Evolutionary conservation across 345 rosid genomes (phyloP), one percentile per base, ranked within the genome.

Genomic region (Psidium guajava): DNA sequence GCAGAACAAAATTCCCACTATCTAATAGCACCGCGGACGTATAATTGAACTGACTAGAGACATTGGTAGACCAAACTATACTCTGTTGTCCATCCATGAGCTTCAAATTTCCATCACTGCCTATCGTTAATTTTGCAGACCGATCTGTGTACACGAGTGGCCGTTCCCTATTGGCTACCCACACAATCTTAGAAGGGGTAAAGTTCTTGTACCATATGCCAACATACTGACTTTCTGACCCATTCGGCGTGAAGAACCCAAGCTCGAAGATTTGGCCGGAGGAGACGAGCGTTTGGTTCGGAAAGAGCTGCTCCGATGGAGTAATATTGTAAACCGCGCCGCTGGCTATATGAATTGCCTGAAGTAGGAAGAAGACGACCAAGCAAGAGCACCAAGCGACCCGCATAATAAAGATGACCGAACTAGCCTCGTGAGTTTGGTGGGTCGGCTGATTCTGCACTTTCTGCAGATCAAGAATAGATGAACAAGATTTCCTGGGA

Each of bases 1-100:
- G 85, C 28, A 90, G 61, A 22, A 89, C 90, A 3, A 91, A 82
- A 44, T 91, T 90, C 11, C 93, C 93, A 9, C 54, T 82, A 16
- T 83, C 93, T 40, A 87, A 55, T 75, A 91, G 61, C 81, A 64
- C 85, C n/a, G 87, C 84, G 22, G 82, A 84, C 80, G 50, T 81
- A n/a, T 24, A 3, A 6, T 61, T 53, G 15, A 40, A 52, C 42
- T 15, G 9, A 84, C 86, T 16, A 1, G 89, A 28, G 14, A 44
- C 82, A 44, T 86, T 40, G 6, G 82, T 82, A 6, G 89, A 88
- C 92, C 93, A 89, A 11, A 89, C 5, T 6, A 42, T 25, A 10
- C 42, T 83, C 6, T 49, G 32, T 10, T 6, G 13, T 12, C 53
- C 83, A 44, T 89, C 86, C 24, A 82, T 32, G 55, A 91, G 90